These are phyloP conservation scores for Leptosphaerulina australis DNA, from an alignment of 2,329 filamentous ascomycete species.

Conservation along the genomic window DNA sequence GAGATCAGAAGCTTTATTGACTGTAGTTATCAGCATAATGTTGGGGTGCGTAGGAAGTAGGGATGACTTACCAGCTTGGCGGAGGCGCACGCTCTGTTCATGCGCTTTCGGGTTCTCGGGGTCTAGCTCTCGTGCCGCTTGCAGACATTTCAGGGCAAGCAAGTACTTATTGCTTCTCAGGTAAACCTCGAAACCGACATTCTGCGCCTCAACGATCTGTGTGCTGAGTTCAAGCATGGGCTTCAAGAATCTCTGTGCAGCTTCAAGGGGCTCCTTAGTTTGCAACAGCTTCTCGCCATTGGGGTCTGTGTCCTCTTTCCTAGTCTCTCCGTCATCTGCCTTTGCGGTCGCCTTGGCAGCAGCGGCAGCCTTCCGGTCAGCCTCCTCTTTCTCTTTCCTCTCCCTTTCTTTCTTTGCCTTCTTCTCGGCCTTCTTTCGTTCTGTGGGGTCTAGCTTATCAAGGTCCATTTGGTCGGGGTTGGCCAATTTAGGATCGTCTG, in stretches of 20 bases:
- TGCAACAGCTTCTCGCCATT: constrained; percentile 78
- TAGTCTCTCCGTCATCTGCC: constrained; percentile 66
- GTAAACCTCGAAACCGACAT: constrained; percentile 88
- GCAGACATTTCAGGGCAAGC: constrained; percentile 84
- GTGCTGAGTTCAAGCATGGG: constrained; percentile 84
- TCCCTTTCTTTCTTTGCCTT: constrained; percentile 81
- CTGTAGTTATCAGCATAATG: constrained; percentile 25
- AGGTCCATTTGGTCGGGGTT: constrained; percentile 67
- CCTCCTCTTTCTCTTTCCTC: constrained; percentile 76
- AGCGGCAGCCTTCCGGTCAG: constrained; percentile 81
- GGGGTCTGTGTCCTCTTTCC: constrained; percentile 92
- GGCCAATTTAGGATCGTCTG: constrained; percentile 72
- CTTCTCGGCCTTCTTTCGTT: constrained; percentile 85
- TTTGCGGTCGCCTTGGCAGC: constrained; percentile 61
- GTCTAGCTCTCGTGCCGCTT: constrained; percentile 73
- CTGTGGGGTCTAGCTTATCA: constrained; percentile 60
- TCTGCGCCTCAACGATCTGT: constrained; percentile 79
- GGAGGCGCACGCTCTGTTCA: constrained; percentile 74
- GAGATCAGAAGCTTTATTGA: constrained; percentile 53
- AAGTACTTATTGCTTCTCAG: constrained; percentile 83
- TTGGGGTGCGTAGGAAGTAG: background rate
- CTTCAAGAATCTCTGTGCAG: constrained; percentile 83
- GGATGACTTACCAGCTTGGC: constrained; percentile 56
- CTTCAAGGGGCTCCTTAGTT: constrained; percentile 80
- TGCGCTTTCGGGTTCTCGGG: constrained; percentile 73